Conservation (phyloP, 345 rosid genomes). For the Microcos paniculata region DNA sequence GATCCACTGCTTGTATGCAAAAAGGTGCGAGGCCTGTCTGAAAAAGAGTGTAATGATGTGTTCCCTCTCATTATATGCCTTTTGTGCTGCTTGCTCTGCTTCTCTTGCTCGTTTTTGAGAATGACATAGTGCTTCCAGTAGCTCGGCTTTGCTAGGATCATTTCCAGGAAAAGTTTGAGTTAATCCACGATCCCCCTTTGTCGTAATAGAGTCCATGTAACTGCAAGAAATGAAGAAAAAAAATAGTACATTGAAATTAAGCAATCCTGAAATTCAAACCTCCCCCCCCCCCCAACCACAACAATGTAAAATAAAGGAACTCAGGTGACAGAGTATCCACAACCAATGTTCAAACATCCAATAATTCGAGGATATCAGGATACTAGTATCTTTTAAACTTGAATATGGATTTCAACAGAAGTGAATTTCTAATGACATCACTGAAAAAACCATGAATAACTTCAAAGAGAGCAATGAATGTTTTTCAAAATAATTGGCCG, state of each 20-base stretch:
- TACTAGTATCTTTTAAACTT: not conserved
- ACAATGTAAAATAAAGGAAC: not conserved
- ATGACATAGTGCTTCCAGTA: constrained; percentile 75
- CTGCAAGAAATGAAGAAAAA: not conserved
- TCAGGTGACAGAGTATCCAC: not conserved
- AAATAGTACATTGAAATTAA: not conserved
- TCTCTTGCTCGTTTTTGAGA: constrained; percentile 90
- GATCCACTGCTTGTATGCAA: constrained; percentile 83
- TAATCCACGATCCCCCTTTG: constrained; percentile 15
- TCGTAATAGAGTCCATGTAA: not conserved
- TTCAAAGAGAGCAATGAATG: not conserved
- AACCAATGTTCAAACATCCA: not conserved
- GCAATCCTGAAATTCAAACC: not conserved
- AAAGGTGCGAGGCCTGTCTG: constrained; percentile 83
- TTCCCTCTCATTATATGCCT: constrained; percentile 72
- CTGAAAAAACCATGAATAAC: not conserved
- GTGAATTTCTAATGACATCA: not conserved
- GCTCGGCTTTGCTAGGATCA: constrained; percentile 59
- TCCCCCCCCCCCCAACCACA: too few relatives aligned
- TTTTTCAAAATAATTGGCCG: too few relatives aligned
- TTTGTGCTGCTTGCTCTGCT: constrained; percentile 75
- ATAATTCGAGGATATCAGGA: not conserved
- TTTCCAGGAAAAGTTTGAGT: constrained; percentile 30
- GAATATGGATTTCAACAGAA: not conserved
- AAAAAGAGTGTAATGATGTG: constrained; percentile 66